phyloP scores from a whole-genome alignment of 305 asterid species.

The Caryopteris hybrid region DNA sequence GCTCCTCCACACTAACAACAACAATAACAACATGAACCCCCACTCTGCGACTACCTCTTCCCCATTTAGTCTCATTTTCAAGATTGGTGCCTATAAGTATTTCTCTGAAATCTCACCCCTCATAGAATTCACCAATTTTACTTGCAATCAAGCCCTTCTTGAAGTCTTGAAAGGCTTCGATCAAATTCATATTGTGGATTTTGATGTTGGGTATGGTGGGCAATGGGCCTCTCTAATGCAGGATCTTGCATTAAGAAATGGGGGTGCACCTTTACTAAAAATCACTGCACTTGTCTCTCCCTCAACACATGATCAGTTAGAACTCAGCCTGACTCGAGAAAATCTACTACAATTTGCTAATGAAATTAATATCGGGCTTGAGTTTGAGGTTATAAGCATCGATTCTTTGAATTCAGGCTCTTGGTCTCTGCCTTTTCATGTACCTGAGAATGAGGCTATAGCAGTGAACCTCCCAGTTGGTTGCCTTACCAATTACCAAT shows the following conservation, averaged over 20 bases:
- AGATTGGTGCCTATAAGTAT: slow-evolving; percentile 45
- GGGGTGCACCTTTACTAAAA: slow-evolving; percentile 30
- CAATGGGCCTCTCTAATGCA: slow-evolving; percentile 68
- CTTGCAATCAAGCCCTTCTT: slow-evolving; percentile 51
- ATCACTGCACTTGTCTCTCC: slow-evolving; percentile 45
- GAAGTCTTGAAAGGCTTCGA: slow-evolving; percentile 40
- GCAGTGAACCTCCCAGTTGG: slow-evolving; percentile 48
- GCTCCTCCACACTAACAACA: slow-evolving; percentile 19
- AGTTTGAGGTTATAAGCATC: slow-evolving; percentile 31
- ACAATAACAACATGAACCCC: no score
- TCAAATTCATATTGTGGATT: slow-evolving; percentile 44
- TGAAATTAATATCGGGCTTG: slow-evolving; percentile 36
- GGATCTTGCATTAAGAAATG: slow-evolving; percentile 39
- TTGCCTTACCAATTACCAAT: slow-evolving; percentile 25
- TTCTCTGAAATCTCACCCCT: slow-evolving; percentile 50
- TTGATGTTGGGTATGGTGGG: slow-evolving; percentile 57
- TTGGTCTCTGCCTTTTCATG: slow-evolving; percentile 19
- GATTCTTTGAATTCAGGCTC: slow-evolving; percentile 35
- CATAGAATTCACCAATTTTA: slow-evolving; percentile 40
- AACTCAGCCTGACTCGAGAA: slow-evolving; percentile 41
- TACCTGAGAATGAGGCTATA: slow-evolving; percentile 16
- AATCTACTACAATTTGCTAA: slow-evolving; percentile 47
- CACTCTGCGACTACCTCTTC: slow-evolving; percentile 11
- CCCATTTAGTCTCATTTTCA: slow-evolving; percentile 34
- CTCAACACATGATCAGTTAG: slow-evolving; percentile 38